Percentiles rank a stretch among this genome's conserved stretches.
Evolutionary conservation across 2,329 filamentous ascomycete species (phyloP).

Genomic region (Clonostachys chloroleuca): DNA sequence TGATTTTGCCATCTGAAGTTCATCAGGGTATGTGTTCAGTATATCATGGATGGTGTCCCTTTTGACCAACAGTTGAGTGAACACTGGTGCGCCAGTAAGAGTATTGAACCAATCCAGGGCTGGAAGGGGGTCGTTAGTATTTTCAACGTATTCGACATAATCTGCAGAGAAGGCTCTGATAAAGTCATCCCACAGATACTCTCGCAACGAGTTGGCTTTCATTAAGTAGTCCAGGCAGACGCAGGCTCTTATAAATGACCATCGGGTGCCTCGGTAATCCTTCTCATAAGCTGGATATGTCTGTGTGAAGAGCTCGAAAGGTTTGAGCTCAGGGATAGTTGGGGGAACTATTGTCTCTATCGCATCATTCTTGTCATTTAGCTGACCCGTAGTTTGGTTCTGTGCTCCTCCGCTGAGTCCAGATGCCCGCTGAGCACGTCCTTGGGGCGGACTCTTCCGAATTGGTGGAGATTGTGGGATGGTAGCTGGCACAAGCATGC

Average conservation of each 20-base stretch:
- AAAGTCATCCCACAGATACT: slow-evolving; percentile 48
- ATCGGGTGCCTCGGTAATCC: slow-evolving; percentile 27
- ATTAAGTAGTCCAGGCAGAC: slow-evolving; percentile 33
- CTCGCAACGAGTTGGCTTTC: slow-evolving; percentile 23
- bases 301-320: slow-evolving; percentile 23
- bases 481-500: slow-evolving; percentile 1
- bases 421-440: no score
- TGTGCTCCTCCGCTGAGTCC: no score
- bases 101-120: slow-evolving; percentile 37
- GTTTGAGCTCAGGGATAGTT: not conserved
- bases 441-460: no score
- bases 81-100: slow-evolving; percentile 17
- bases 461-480: not conserved
- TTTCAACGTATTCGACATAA: slow-evolving; percentile 34
- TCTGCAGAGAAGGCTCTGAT: slow-evolving; percentile 35
- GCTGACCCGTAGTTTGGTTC: no score
- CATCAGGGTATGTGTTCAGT: slow-evolving; percentile 22
- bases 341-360: no score
- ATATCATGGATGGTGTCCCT: slow-evolving; percentile 25
- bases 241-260: slow-evolving; percentile 38
- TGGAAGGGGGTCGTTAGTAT: slow-evolving; percentile 19
- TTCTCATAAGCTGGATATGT: slow-evolving; percentile 39
- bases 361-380: no score
- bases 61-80: slow-evolving; percentile 23
- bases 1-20: slow-evolving; percentile 9